These are phyloP conservation scores for Phalaenopsis aphrodite DNA, from an alignment of 106 monocot species.

Conservation along the genomic window DNA sequence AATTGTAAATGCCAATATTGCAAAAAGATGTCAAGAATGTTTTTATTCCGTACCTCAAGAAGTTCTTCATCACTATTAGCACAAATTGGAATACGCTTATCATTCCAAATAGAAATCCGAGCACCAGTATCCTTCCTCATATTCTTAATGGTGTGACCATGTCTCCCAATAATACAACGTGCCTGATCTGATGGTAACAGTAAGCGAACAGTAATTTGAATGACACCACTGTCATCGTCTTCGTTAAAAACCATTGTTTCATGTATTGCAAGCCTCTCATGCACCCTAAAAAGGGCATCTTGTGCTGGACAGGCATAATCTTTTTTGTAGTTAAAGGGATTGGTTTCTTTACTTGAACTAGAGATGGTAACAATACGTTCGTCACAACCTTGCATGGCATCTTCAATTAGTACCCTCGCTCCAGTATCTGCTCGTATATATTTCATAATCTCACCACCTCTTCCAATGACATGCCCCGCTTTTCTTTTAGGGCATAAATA, in stretches of 20 bases:
- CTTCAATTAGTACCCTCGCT: conserved; percentile 46
- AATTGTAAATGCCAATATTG: background rate
- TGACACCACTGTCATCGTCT: conserved; percentile 10
- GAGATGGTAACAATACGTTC: conserved; percentile 47
- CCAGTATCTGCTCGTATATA: conserved; percentile 43
- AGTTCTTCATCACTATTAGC: conserved; percentile 37
- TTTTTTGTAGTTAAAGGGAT: conserved; percentile 26
- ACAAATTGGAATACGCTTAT: conserved; percentile 22
- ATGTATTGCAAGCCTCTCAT: conserved; percentile 34
- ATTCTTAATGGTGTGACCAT: conserved; percentile 25
- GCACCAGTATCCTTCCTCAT: conserved; percentile 23
- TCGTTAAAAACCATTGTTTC: conserved; percentile 24
- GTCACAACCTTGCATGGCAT: conserved; percentile 43
- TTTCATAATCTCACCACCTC: conserved; percentile 59
- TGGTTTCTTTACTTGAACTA: conserved; percentile 35
- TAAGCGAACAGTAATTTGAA: conserved; percentile 35
- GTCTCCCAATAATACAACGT: conserved; percentile 51
- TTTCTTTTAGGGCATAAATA: conserved; percentile 47
- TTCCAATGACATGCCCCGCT: conserved; percentile 47
- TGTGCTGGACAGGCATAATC: conserved; percentile 48
- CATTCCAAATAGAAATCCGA: conserved; percentile 21
- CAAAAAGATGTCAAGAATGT: background rate
- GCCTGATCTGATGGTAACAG: conserved; percentile 58
- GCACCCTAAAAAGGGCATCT: conserved; percentile 56
- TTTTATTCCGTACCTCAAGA: conserved; percentile 35